Evolutionary conservation across 163 green algal species (phyloP).

Genomic region (Chloromonas sp.): DNA sequence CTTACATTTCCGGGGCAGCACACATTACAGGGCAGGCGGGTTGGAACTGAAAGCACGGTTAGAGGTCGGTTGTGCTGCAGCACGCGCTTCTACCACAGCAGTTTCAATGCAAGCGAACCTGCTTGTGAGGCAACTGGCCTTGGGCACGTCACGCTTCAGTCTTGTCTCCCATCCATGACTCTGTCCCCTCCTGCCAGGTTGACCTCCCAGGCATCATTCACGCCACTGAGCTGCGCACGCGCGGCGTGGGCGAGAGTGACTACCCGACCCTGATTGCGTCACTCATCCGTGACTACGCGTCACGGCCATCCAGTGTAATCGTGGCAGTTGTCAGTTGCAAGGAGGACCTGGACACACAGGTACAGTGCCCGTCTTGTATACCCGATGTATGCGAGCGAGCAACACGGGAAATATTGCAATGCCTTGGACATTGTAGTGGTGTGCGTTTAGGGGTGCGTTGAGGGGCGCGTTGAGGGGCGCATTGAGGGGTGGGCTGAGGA

Average conservation of each 20-base stretch:
- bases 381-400: too few species aligned
- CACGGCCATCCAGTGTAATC: constrained; percentile 13
- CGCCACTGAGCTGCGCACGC: not conserved
- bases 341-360: constrained; percentile 27
- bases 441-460: not conserved
- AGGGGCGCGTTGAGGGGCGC: not conserved
- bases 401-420: not conserved
- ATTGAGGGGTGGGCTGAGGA: not conserved
- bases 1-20: too few species aligned
- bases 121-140: too few species aligned
- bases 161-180: not conserved
- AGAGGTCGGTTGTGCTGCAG: too few species aligned
- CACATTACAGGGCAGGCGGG: too few species aligned
- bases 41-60: too few species aligned
- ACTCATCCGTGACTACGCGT: constrained; percentile 16
- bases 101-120: too few species aligned
- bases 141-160: too few species aligned
- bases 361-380: not conserved
- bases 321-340: constrained; percentile 19
- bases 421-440: not conserved
- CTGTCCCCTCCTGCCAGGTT: not conserved
- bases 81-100: too few species aligned
- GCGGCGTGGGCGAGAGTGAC: not conserved
- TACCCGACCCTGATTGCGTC: constrained; percentile 23
- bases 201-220: constrained; percentile 27